Evolutionary conservation across 2,329 filamentous ascomycete species (phyloP).

Genomic region (Albophoma yamanashiensis): DNA sequence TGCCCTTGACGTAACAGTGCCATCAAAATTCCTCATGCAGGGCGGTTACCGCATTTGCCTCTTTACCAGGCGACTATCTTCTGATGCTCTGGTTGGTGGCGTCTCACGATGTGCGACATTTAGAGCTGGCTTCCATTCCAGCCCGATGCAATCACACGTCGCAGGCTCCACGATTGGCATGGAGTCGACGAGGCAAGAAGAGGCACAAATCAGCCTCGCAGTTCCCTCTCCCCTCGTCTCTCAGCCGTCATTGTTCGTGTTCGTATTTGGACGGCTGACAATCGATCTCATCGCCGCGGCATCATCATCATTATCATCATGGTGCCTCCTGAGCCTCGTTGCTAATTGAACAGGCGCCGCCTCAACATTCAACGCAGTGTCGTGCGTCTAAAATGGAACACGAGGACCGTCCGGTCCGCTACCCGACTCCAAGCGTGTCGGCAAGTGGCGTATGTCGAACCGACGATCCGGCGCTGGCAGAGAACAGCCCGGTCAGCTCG

Average conservation of each 20-base stretch:
- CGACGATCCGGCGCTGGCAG: constrained; percentile 5
- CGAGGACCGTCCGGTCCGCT: constrained; percentile 3
- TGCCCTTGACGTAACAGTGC: neutral
- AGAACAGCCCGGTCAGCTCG: constrained; percentile 4
- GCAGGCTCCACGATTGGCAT: neutral
- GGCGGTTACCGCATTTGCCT: neutral
- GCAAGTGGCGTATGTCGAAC: constrained; percentile 2
- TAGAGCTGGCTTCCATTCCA: neutral
- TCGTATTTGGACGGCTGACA: neutral
- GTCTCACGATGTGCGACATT: neutral
- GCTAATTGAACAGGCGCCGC: neutral
- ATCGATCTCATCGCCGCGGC: neutral
- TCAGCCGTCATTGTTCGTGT: neutral
- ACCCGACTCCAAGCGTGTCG: constrained; percentile 2
- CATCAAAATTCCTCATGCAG: neutral
- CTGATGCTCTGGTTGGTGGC: neutral
- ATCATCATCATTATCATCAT: neutral
- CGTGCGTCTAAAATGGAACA: constrained; percentile 5
- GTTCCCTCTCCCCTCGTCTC: neutral
- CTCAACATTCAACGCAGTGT: neutral
- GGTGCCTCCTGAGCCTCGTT: neutral
- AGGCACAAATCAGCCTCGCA: neutral
- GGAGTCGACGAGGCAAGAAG: neutral
- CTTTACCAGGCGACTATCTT: neutral
- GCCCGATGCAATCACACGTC: neutral